Base-by-base conservation (phyloP, 345 rosid species). In the Gossypium raimondii region DNA sequence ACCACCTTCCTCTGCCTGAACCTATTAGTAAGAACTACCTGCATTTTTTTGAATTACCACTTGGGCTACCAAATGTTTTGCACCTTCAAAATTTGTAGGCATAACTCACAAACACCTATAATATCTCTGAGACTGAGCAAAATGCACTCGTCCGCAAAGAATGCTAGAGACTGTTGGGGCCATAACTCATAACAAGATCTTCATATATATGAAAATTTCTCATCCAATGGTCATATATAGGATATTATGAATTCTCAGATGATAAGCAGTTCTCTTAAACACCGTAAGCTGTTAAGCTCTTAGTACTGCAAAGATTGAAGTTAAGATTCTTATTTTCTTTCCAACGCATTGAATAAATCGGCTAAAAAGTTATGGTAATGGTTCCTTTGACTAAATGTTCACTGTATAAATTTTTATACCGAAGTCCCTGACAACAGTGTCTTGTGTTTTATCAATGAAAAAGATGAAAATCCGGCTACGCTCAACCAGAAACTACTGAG, bases 381-480 rank as follows among this genome's bases (percentile, higher is more conserved):
- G 43, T 61, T 47, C 51, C 14, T 64, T 66, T 66, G 53, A 44
- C 25, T 43, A 65, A 65, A 22, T 44, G 24, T 14, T 72, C 66
- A 2, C 29, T 73, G 20, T 12, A 14, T 24, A 22, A 29, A 29
- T 4, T 59, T 60, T 43, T 1, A 44, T 58, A 24, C 2, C 9
- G 2, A 11, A 45, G 48, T 45, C 48, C 48, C 9, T 47, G 27
- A 14, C 45, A 73, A 27, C 20, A 45, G 22, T 67, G 51, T 60
- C 14, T 67, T 60, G 72, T 50, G 4, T 50, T 60, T 47, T 47
- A 9, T 68, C 63, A 9, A 73, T 67, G 70, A 44, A 78, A 75
- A 87, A 93, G 97, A 85, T 79, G 75, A 60, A 78, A 88, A 95
- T 74, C 98, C 97, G 4, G 80, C 86, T 6, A 78, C 70, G 73